Evolutionary conservation across 331 rosid species (phyloP), one percentile per base, ranked within the genome.

Genomic region (Acacia concinna): DNA sequence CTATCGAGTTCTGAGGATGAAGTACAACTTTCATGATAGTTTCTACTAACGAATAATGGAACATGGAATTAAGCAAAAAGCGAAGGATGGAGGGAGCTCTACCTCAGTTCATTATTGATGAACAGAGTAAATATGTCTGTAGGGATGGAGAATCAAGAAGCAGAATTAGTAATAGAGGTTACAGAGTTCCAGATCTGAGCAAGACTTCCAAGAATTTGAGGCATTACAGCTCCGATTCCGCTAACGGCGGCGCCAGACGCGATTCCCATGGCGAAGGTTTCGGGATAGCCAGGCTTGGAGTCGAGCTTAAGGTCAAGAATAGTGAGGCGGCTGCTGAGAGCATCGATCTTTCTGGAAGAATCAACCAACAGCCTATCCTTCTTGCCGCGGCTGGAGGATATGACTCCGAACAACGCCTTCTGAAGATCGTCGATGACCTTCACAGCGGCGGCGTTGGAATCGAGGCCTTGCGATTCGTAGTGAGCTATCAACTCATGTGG

Each of bases 401-500:
- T 87, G 14, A 93, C 87, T 51, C 88, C 80, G 57, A 88, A 88
- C 30, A 95, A 84, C 2, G 99, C 93, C 9, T 78, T 80, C 79
- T 95, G 97, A 23, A 95, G 93, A 86, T 95, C 99, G 20, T 92
- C 98, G 5, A 95, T 93, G 4, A 93, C 98, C 87, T 89, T 95
- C 21, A 86, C 38, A 3, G 97, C 90, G n/a, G 97, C 99, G 23
- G 89, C 89, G 0, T 82, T 80, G 10, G 89, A 66, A 41, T 85
- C 92, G 38, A 93, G 84, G 5, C 99, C 98, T 59, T 91, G 91
- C 8, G 98, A 91, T 67, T 91, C 97, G 41, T 93, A 95, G 77
- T 91, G 94, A 10, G 98, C 80, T 68, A 95, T 76, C 56, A 95
- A 83, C 18, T 95, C 96, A 40, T 84, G 79, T 0, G 99, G 79